phyloP scores from a whole-genome alignment of 345 rosid genomes.

The Excoecaria agallocha region DNA sequence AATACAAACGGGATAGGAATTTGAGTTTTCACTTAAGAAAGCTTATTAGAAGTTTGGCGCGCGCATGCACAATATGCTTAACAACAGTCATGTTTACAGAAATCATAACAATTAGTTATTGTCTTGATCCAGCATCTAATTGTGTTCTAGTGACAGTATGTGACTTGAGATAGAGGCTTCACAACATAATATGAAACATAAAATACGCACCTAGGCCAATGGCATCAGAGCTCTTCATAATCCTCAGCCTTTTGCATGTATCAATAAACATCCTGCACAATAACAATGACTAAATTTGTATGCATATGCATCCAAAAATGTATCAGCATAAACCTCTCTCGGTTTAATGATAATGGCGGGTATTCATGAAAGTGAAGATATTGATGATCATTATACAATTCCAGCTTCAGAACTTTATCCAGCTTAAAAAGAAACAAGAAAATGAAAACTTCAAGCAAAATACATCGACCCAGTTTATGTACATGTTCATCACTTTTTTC shows the following conservation, averaged over 20 bases:
- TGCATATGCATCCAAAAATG: neutral
- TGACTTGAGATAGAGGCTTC: neutral
- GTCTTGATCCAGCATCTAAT: neutral
- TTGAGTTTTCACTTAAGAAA: too few relatives aligned
- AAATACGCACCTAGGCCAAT: slow-evolving; percentile 30
- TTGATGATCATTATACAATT: neutral
- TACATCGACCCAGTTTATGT: neutral
- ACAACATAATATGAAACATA: neutral
- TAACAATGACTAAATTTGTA: neutral
- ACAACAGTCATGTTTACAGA: neutral
- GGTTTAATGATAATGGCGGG: neutral
- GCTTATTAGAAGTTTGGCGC: too few relatives aligned
- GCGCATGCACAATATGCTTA: neutral
- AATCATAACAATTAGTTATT: neutral
- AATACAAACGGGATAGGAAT: neutral
- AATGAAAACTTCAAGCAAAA: too few relatives aligned
- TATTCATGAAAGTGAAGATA: neutral
- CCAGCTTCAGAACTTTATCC: neutral
- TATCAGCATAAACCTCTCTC: neutral
- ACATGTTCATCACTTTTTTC: neutral
- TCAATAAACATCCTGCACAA: slow-evolving; percentile 34
- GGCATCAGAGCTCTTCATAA: slow-evolving; percentile 39
- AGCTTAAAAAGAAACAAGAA: neutral
- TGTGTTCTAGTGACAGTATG: neutral
- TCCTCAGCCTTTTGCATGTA: slow-evolving; percentile 35